These are phyloP conservation scores for Dactylorhiza incarnata DNA, from an alignment of 106 monocot genomes.

Conservation along the genomic window DNA sequence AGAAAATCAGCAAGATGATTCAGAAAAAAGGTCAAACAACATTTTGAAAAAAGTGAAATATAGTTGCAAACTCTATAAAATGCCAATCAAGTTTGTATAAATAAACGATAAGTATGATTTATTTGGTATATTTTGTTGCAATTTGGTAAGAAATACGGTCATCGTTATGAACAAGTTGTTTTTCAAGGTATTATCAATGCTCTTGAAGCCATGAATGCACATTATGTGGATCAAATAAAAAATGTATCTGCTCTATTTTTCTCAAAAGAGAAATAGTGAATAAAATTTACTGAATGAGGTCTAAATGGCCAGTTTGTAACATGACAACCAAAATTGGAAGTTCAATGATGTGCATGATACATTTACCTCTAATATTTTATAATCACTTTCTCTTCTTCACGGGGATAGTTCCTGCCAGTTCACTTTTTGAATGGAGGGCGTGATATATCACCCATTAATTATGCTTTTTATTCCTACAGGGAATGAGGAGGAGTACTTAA, in stretches of 20 bases:
- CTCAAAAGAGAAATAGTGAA: background rate
- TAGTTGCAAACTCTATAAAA: background rate
- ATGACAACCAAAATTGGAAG: background rate
- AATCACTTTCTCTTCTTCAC: background rate
- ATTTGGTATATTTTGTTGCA: background rate
- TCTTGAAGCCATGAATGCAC: background rate
- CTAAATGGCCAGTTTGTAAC: background rate
- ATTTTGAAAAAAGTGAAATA: background rate
- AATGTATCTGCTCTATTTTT: background rate
- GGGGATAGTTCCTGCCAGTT: background rate
- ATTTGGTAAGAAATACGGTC: background rate
- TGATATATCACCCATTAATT: background rate
- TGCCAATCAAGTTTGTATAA: background rate
- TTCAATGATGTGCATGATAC: background rate
- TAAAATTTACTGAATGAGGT: background rate
- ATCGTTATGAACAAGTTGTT: background rate
- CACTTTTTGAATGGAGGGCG: background rate
- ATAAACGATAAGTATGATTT: background rate
- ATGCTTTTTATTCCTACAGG: slow-evolving; percentile 27
- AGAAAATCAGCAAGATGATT: background rate
- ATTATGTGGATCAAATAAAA: background rate
- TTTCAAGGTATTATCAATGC: background rate
- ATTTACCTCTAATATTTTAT: background rate
- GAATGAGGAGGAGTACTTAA: slow-evolving; percentile 83
- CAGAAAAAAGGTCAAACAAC: background rate